Base-by-base conservation (phyloP, 2,329 filamentous ascomycete species). In the Podosphaera xanthii region DNA sequence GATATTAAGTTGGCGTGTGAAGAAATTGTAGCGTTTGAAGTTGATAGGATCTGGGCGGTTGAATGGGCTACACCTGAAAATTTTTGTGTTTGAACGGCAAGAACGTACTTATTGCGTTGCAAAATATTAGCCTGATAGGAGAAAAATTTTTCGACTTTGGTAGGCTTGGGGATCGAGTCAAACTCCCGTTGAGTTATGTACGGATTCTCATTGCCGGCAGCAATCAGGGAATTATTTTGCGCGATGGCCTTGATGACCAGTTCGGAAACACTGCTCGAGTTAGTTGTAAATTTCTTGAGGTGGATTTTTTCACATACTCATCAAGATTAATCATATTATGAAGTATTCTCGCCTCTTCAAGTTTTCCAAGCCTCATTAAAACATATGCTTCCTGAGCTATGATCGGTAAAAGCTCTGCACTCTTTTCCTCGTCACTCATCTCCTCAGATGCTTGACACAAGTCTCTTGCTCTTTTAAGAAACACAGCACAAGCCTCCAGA, bases 351-450 rank as follows among this genome's bases (percentile, higher is more conserved):
- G 86, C 86, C 64, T 89, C 83, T 34, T 80, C 76, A 14, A 74
- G 66, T 65, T 83, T 83, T 22, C 84, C 86, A 61, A 86, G 69
- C 63, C 78, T 80, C 1, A 78, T 77, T 60, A 86, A 76, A 1
- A 87, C 83, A 65, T 84, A 90, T 34, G 85, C 77, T 66, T 87
- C 83, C 70, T 92, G 87, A 33, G 87, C 78, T 38, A 82, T 75
- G 60, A 94, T 89, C 8, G 87, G 84, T 36, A 86, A 73, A 63
- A 89, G 72, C 70, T 94, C 87, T 0, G 78, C 76, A 68, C 79
- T 76, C 72, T 86, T 89, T 64, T 92, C 87, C 58, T 84, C 82
- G 4, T 86, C 81, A 22, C 74, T 77, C 61, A 91, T 71, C 61
- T 91, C 86, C 57, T 89, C 84, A 10, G 84, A 77, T 3, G 78